Evolutionary conservation across 2,329 filamentous ascomycete genomes (phyloP), one percentile per base, ranked within the genome.

Genomic region (Paraconiothyrium sp.): DNA sequence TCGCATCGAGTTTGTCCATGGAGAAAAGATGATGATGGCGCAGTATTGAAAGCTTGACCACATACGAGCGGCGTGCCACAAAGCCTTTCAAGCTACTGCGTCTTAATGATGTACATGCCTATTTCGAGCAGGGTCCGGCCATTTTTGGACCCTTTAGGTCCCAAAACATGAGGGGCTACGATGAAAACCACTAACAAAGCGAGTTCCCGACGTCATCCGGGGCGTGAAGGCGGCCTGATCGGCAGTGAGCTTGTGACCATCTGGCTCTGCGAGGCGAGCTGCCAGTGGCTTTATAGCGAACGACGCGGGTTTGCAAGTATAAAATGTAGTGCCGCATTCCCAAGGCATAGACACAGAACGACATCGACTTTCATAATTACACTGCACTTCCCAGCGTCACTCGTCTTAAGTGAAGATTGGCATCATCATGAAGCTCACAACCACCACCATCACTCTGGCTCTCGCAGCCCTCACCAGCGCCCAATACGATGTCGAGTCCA

Each of bases 401-500:
- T 57, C 59, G 49, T 48, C 47, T 47, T 37, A 35, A 48, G 20
- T 20, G 20, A 20, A 20, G 50, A 22, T 59, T 41, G 52, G 8
- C 47, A 59, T 49, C 54, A 62, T 57, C 30, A 72, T 73, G 74
- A 75, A 74, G 59, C 52, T 58, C 41, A 24, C 61, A 16, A 54
- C 68, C 5, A 37, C 66, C n/a, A 52, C 58, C 3, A 37, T 71
- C 56, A 34, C 66, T 55, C 50, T 75, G 39, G 61, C 68, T 43
- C 64, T 78, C 32, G 66, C 72, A n/a, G 66, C 66, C 27, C 35
- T 59, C n/a, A 65, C 66, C n/a, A 59, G 57, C 22, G 76, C 78
- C 10, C 77, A 80, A 63, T 76, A 74, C 68, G 69, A 69, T 62
- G 77, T 78, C 59, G 74, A 79, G 56, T 82, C 82, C 10, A 72